Evolutionary conservation across 257 asterid genomes (phyloP).

Genomic region (Verbascum thapsus): DNA sequence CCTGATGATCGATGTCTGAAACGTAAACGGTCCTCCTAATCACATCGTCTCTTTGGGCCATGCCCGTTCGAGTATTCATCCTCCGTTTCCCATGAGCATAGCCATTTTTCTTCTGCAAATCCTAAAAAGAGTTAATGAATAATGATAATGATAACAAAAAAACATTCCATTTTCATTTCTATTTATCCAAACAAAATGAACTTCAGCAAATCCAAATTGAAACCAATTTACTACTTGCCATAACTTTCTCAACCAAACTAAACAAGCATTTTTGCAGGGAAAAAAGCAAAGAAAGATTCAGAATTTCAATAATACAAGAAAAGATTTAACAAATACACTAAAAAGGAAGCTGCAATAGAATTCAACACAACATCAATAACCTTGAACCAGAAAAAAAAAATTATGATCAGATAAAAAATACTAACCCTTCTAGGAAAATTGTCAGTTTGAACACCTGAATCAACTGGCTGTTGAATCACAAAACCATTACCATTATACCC

Average conservation of each 20-base stretch:
- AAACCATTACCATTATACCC: slow-evolving; percentile 61
- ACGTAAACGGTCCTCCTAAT: slow-evolving; percentile 78
- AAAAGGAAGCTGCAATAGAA: background rate
- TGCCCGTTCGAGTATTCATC: slow-evolving; percentile 58
- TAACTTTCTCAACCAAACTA: background rate
- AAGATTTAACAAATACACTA: background rate
- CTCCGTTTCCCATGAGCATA: slow-evolving; percentile 53
- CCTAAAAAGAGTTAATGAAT: background rate
- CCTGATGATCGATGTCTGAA: slow-evolving; percentile 84
- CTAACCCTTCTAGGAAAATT: slow-evolving; percentile 69
- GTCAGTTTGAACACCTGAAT: slow-evolving; percentile 51
- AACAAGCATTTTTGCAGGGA: slow-evolving; percentile 1
- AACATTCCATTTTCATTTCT: background rate
- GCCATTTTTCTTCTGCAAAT: slow-evolving; percentile 57
- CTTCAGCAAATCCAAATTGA: slow-evolving; percentile 8
- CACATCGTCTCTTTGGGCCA: slow-evolving; percentile 73
- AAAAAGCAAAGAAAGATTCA: background rate
- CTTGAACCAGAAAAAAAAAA: background rate
- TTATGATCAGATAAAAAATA: background rate
- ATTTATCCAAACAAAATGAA: background rate
- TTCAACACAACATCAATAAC: background rate
- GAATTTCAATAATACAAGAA: slow-evolving; percentile 9
- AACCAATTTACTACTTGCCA: slow-evolving; percentile 7
- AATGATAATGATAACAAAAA: slow-evolving; percentile 5
- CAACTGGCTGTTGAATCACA: slow-evolving; percentile 50